These are phyloP conservation scores for Capsella bursapastoris DNA, from an alignment of 345 rosid genomes.

Conservation along the genomic window DNA sequence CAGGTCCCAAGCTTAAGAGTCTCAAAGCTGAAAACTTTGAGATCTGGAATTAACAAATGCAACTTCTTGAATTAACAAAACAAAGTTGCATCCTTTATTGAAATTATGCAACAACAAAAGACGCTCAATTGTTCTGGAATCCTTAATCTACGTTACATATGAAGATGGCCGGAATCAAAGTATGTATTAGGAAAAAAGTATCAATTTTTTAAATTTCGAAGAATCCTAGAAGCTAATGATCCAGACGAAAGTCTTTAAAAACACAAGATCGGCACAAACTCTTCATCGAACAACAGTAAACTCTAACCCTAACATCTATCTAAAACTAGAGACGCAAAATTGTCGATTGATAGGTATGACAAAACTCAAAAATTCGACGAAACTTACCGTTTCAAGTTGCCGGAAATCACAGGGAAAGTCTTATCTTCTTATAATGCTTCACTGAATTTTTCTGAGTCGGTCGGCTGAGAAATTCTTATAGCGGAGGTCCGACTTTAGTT, in stretches of 20 bases:
- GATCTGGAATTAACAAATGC: constrained; percentile 3
- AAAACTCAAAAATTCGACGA: constrained; percentile 1
- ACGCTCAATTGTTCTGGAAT: constrained; percentile 5
- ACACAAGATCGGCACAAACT: constrained; percentile 13
- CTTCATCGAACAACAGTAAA: constrained; percentile 16
- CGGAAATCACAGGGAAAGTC: not conserved
- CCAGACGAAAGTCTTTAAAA: not conserved
- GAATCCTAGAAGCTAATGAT: constrained; percentile 15
- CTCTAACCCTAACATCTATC: constrained; percentile 18
- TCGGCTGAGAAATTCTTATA: constrained; percentile 14
- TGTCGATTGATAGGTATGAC: not conserved
- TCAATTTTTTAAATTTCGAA: not conserved
- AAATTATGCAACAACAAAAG: not conserved
- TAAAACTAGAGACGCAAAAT: constrained; percentile 1
- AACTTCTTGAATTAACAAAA: not conserved
- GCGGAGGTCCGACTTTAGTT: constrained; percentile 32
- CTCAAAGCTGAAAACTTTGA: constrained; percentile 28
- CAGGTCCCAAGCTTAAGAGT: constrained; percentile 3
- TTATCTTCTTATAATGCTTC: constrained; percentile 17
- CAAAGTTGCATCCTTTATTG: not conserved
- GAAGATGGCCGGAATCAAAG: not conserved
- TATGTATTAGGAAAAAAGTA: constrained; percentile 3
- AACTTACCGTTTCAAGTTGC: constrained; percentile 33
- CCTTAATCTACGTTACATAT: constrained; percentile 14
- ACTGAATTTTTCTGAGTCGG: not conserved